A percentile compares a stretch with the other conserved stretches of the same genome.
Conservation (phyloP, 768 basidiomycete genomes). For the Fomitopsis pulvina region DNA sequence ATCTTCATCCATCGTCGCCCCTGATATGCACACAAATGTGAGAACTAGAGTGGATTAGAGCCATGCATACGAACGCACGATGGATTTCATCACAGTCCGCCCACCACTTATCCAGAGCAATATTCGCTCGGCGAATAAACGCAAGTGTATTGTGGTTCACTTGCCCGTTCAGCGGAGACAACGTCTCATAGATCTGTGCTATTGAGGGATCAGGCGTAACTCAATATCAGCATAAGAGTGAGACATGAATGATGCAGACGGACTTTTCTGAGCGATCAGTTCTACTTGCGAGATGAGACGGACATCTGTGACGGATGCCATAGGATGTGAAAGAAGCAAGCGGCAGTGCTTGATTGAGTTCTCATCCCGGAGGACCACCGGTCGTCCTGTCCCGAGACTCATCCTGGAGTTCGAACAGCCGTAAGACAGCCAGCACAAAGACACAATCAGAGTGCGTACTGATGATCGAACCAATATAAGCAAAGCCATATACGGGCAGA, state of each 20-base stretch:
- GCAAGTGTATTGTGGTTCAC: conserved; percentile 80
- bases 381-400: conserved; percentile 88
- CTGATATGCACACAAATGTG: conserved; percentile 26
- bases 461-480: conserved; percentile 94
- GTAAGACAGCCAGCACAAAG: background rate
- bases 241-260: too few species aligned
- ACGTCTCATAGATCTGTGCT: conserved; percentile 93
- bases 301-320: conserved; percentile 88
- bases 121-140: conserved; percentile 81
- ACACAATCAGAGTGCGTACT: conserved; percentile 42
- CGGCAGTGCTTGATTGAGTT: conserved; percentile 82
- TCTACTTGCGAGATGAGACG: conserved; percentile 84
- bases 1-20: conserved; percentile 78
- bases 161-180: conserved; percentile 80
- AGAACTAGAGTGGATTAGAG: background rate
- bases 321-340: conserved; percentile 71
- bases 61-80: conserved; percentile 34
- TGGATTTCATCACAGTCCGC: conserved; percentile 82
- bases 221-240: background rate
- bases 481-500: conserved; percentile 93
- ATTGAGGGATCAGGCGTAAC: background rate
- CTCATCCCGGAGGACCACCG: conserved; percentile 86
- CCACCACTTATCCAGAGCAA: conserved; percentile 90
- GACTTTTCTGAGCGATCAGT: conserved; percentile 87
- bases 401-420: conserved; percentile 43